Conservation (phyloP, 106 monocot genomes). For the Narthecium ossifragum region DNA sequence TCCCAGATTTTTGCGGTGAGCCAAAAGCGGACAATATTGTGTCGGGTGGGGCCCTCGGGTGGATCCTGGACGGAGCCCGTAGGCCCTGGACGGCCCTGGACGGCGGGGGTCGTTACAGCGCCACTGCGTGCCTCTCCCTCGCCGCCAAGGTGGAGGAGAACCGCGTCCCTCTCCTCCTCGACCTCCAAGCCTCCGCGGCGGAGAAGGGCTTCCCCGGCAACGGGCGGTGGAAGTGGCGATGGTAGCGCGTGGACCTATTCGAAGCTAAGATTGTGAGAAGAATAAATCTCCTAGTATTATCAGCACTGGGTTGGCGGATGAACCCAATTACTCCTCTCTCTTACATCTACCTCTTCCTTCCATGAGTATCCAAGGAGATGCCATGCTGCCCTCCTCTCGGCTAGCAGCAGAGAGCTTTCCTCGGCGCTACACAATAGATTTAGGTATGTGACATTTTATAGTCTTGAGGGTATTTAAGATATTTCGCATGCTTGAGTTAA, state of each 20-base stretch:
- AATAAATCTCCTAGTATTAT: constrained; percentile 83
- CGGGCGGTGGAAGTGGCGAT: not conserved
- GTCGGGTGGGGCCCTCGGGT: no score
- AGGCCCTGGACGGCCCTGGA: no score
- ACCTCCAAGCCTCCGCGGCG: constrained; percentile 42
- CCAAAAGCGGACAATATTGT: no score
- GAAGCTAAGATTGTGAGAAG: constrained; percentile 68
- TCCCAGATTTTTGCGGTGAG: no score
- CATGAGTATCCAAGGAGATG: constrained; percentile 25
- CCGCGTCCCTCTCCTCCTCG: constrained; percentile 71
- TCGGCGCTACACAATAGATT: no score
- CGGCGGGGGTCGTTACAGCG: no score
- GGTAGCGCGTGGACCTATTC: constrained; percentile 38
- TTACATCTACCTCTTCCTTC: constrained; percentile 32
- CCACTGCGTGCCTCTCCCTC: constrained; percentile 66
- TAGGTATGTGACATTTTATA: no score
- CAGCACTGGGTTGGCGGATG: constrained; percentile 71
- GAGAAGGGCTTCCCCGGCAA: not conserved
- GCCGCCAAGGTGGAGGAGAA: constrained; percentile 94
- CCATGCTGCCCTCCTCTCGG: constrained; percentile 41
- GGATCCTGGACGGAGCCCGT: no score
- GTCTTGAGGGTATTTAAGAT: no score
- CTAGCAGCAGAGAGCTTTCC: no score
- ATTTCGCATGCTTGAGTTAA: no score
- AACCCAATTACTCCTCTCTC: constrained; percentile 66